Evolutionary conservation across 768 basidiomycete species (phyloP).

Genomic region (Ramaria rubella): DNA sequence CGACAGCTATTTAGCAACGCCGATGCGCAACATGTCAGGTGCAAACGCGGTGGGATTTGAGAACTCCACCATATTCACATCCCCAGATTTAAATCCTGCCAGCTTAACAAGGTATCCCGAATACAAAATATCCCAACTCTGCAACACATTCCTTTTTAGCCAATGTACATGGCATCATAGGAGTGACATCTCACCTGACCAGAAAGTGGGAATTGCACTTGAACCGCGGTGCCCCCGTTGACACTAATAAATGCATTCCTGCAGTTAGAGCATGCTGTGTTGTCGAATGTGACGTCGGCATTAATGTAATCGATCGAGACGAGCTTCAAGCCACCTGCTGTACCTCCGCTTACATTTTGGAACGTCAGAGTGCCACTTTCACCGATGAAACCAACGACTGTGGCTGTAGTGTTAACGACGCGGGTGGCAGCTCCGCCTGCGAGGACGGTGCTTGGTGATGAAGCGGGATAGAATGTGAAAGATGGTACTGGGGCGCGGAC

Average conservation of each 20-base stretch:
- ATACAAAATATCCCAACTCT: conserved; percentile 43
- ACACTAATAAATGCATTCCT: conserved; percentile 41
- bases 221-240: conserved; percentile 37
- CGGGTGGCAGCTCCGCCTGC: conserved; percentile 33
- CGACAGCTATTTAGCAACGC: conserved; percentile 20
- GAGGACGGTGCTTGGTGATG: conserved; percentile 29
- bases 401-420: conserved; percentile 30
- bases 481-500: conserved; percentile 21
- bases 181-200: conserved; percentile 32
- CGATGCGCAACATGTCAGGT: conserved; percentile 38
- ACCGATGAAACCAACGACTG: conserved; percentile 34
- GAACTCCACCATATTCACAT: conserved; percentile 38
- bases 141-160: not conserved
- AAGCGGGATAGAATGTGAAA: conserved; percentile 29
- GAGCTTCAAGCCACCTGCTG: conserved; percentile 36
- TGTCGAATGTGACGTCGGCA: conserved; percentile 36
- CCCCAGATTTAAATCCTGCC: conserved; percentile 38
- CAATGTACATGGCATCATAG: not conserved
- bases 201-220: conserved; percentile 43
- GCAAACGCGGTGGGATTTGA: conserved; percentile 38
- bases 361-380: conserved; percentile 40
- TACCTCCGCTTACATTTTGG: conserved; percentile 36
- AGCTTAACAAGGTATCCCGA: conserved; percentile 37
- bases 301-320: conserved; percentile 44
- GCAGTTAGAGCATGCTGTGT: conserved; percentile 44